Evolutionary conservation across 108 stramenopile species (phyloP).

Genomic region (Pelagomonas calceolata): DNA sequence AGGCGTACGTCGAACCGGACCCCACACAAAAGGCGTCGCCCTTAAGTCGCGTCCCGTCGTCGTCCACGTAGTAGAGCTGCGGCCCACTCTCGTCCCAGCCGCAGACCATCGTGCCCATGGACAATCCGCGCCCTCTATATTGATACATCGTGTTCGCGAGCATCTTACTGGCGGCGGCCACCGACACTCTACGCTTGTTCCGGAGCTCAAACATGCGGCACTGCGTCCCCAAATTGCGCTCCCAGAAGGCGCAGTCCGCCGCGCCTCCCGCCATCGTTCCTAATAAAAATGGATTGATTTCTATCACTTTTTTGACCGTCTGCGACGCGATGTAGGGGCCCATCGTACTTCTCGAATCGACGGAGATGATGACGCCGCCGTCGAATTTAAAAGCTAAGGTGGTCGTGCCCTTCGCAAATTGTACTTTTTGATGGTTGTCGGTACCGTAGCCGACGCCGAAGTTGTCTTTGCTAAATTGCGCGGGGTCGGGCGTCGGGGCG

Average conservation of each 20-base stretch:
- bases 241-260: slow-evolving; percentile 99
- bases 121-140: slow-evolving; percentile 95
- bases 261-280: slow-evolving; percentile 91
- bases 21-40: slow-evolving; percentile 96
- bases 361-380: slow-evolving; percentile 81
- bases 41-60: slow-evolving; percentile 93
- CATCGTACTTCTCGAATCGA: slow-evolving; percentile 96
- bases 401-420: slow-evolving; percentile 96
- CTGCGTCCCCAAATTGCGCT: slow-evolving; percentile 89
- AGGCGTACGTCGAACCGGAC: slow-evolving; percentile 96
- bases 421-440: slow-evolving; percentile 61
- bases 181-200: slow-evolving; percentile 92
- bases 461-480: background rate
- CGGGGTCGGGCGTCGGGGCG: background rate
- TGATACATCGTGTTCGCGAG: slow-evolving; percentile 89
- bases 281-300: slow-evolving; percentile 96
- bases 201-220: slow-evolving; percentile 93
- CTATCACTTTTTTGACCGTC: slow-evolving; percentile 96
- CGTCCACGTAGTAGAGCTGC: slow-evolving; percentile 98
- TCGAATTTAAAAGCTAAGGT: slow-evolving; percentile 98
- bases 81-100: slow-evolving; percentile 33
- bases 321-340: slow-evolving; percentile 93
- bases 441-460: slow-evolving; percentile 11
- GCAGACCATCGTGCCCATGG: slow-evolving; percentile 76
- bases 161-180: slow-evolving; percentile 92